phyloP scores from a whole-genome alignment of 1,284 basidiomycete species.

The Puccinia triticina region DNA sequence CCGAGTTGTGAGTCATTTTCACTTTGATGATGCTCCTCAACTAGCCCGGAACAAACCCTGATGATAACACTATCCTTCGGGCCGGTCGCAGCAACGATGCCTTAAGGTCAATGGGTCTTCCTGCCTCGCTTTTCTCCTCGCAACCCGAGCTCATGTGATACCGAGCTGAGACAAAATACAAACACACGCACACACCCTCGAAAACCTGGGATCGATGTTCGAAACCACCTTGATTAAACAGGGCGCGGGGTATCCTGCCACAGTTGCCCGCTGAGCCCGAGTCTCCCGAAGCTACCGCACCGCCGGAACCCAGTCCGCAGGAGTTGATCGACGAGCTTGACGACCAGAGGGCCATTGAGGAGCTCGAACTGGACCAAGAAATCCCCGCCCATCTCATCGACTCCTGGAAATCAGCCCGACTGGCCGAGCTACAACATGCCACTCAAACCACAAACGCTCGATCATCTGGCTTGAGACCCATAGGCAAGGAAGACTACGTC shows the following conservation, averaged over 20 bases:
- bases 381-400: constrained; percentile 40
- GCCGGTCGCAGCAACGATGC: background rate
- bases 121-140: background rate
- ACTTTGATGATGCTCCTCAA: background rate
- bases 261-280: constrained; percentile 24
- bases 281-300: background rate
- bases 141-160: background rate
- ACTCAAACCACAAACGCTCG: constrained; percentile 1
- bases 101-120: background rate
- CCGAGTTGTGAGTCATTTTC: constrained; percentile 30
- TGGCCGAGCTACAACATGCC: background rate
- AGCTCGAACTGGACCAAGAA: constrained; percentile 35
- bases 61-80: background rate
- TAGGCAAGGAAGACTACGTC: constrained; percentile 44
- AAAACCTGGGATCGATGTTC: too few species aligned
- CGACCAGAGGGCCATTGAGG: constrained; percentile 6
- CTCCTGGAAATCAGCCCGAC: constrained; percentile 19
- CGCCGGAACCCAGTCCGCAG: background rate
- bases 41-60: too few species aligned
- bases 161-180: too few species aligned
- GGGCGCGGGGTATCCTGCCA: constrained; percentile 43
- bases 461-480: constrained; percentile 38
- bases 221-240: background rate
- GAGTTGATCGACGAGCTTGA: constrained; percentile 7
- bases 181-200: too few species aligned